phyloP scores from a whole-genome alignment of 306 rosid species.

The Trichosanthes cucumerina region DNA sequence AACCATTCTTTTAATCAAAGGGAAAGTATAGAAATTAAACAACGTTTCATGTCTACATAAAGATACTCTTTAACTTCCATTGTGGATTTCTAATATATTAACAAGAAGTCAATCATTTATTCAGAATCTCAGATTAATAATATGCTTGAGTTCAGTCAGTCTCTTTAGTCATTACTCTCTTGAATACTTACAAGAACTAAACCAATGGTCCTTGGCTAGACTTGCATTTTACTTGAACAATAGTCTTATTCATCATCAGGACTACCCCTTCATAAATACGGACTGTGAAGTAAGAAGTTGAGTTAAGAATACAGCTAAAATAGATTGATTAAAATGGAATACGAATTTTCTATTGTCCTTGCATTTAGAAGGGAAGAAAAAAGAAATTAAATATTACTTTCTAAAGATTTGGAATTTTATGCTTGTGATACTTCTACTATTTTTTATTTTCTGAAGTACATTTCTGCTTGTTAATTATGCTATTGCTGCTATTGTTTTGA shows the following conservation, averaged over 20 bases:
- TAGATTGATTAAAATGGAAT: not conserved
- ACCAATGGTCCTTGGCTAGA: not conserved
- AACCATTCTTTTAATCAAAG: not conserved
- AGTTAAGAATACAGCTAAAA: not conserved
- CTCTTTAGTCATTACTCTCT: not conserved
- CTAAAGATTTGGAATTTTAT: not conserved
- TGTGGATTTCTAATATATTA: not conserved
- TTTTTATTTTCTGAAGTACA: not conserved
- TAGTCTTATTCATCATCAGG: not conserved
- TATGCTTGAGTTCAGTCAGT: not conserved
- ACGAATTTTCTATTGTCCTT: not conserved
- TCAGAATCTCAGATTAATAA: not conserved
- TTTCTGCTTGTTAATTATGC: not conserved
- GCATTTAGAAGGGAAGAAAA: not conserved
- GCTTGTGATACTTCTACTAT: not conserved
- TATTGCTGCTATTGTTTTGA: not conserved
- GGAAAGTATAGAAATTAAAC: not conserved
- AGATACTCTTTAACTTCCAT: not conserved
- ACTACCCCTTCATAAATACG: not conserved
- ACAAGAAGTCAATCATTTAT: not conserved
- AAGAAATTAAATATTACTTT: not conserved
- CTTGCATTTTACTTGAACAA: not conserved
- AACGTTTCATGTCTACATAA: not conserved
- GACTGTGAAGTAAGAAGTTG: not conserved
- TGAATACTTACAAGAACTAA: not conserved